These are phyloP conservation scores for Lavandula angustifolia DNA, from an alignment of 257 asterid genomes.

Conservation along the genomic window DNA sequence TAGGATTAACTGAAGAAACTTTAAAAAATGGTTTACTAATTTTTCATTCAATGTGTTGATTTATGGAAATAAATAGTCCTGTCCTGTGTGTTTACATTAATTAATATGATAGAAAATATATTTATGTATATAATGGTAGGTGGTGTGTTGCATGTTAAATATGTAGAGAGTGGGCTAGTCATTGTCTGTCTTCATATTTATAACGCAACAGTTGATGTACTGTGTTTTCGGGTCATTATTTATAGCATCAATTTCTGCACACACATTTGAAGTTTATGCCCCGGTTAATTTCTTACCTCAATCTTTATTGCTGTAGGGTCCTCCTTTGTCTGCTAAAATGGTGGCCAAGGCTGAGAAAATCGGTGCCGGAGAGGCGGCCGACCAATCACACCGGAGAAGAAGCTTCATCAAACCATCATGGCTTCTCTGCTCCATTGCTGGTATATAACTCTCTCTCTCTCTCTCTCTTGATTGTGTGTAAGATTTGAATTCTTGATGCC, in stretches of 20 bases:
- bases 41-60: constrained; percentile 20
- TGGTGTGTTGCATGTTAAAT: too few relatives aligned
- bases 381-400: constrained; percentile 43
- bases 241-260: neutral
- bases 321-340: constrained; percentile 37
- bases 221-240: constrained; percentile 18
- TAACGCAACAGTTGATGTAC: neutral
- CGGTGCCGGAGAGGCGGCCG: constrained; percentile 38
- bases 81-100: constrained; percentile 5
- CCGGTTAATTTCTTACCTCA: constrained; percentile 8
- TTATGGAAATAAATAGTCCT: constrained; percentile 1
- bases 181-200: constrained; percentile 19
- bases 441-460: constrained; percentile 34
- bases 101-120: too few relatives aligned
- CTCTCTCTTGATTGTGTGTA: neutral
- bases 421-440: constrained; percentile 87
- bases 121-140: too few relatives aligned
- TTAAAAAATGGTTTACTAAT: neutral
- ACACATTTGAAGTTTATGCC: constrained; percentile 3
- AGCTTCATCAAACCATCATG: constrained; percentile 80
- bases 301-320: constrained; percentile 32
- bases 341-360: constrained; percentile 46
- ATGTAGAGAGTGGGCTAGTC: too few relatives aligned
- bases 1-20: neutral
- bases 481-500: constrained; percentile 4